Evolutionary conservation across 31 red algal genomes (phyloP).

Genomic region (Endocladia muricata): DNA sequence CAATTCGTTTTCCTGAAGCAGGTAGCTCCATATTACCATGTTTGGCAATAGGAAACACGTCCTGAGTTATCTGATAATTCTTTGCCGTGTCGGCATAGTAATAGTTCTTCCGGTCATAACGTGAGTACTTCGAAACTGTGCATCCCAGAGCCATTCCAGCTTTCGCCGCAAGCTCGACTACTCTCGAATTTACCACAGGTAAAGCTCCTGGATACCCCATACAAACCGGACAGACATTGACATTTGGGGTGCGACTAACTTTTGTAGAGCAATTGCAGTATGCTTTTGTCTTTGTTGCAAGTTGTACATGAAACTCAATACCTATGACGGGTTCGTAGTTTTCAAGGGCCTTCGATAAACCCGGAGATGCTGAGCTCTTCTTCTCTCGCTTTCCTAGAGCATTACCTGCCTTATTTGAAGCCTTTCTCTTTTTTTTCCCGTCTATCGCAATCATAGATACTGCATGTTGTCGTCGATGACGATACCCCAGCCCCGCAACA

Average conservation of each 20-base stretch:
- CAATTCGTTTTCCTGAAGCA: slow-evolving; percentile 47
- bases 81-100: slow-evolving; percentile 95
- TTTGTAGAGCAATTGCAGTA: slow-evolving; percentile 80
- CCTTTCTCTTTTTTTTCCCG: slow-evolving; percentile 10
- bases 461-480: neutral
- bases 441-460: slow-evolving; percentile 2
- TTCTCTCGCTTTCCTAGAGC: slow-evolving; percentile 58
- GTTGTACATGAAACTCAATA: slow-evolving; percentile 92
- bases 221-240: slow-evolving; percentile 88
- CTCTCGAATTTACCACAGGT: slow-evolving; percentile 77
- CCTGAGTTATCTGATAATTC: slow-evolving; percentile 97
- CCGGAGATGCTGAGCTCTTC: slow-evolving; percentile 63
- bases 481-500: neutral
- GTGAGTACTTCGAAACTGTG: slow-evolving; percentile 47
- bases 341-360: slow-evolving; percentile 62
- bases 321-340: slow-evolving; percentile 91
- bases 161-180: slow-evolving; percentile 78
- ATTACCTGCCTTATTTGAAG: slow-evolving; percentile 17
- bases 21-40: slow-evolving; percentile 60
- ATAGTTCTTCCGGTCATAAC: slow-evolving; percentile 95
- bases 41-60: slow-evolving; percentile 70
- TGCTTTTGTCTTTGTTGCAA: slow-evolving; percentile 81
- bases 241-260: slow-evolving; percentile 59
- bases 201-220: slow-evolving; percentile 93
- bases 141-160: slow-evolving; percentile 81